Evolutionary conservation across 2,329 filamentous ascomycete species (phyloP).

Genomic region (Fusarium clavum): DNA sequence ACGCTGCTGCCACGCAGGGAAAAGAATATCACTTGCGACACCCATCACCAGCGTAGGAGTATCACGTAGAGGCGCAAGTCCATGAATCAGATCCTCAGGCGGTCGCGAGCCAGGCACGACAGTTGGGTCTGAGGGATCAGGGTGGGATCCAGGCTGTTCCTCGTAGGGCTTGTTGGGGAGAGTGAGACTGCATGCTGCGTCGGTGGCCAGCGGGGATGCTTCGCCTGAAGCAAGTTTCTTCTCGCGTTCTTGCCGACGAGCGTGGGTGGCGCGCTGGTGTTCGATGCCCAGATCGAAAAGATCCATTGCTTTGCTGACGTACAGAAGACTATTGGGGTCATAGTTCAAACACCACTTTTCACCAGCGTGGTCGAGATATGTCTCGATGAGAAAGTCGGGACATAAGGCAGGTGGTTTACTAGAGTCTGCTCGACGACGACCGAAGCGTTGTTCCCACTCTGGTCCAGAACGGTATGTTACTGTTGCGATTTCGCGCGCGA

Average conservation of each 20-base stretch:
- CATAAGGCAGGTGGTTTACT: conserved; percentile 92
- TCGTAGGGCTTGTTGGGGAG: conserved; percentile 87
- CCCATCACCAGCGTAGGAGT: conserved; percentile 91
- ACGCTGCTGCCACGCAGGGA: conserved; percentile 97
- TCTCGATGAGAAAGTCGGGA: conserved; percentile 97
- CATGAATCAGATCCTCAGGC: conserved; percentile 82
- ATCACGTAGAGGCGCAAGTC: conserved; percentile 76
- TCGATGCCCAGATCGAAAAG: conserved; percentile 88
- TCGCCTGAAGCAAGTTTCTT: conserved; percentile 67
- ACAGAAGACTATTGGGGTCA: conserved; percentile 93
- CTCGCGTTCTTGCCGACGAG: conserved; percentile 71
- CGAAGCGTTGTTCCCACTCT: conserved; percentile 97
- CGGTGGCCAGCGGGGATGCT: conserved; percentile 56
- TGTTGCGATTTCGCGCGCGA: conserved; percentile 95
- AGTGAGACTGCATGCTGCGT: conserved; percentile 76
- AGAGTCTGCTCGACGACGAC: conserved; percentile 85
- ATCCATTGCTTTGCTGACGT: conserved; percentile 99
- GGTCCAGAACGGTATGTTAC: conserved; percentile 97
- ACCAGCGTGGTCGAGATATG: conserved; percentile 95
- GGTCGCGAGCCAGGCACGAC: conserved; percentile 60
- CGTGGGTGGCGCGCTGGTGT: conserved; percentile 72
- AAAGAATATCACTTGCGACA: conserved; percentile 94
- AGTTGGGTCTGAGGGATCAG: conserved; percentile 49
- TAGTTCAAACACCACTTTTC: conserved; percentile 99
- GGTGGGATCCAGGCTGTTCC: conserved; percentile 73